Evolutionary conservation across 2,329 filamentous ascomycete species (phyloP), one percentile per base, ranked within the genome.

Genomic region (Lasiodiplodia gonubiensis): DNA sequence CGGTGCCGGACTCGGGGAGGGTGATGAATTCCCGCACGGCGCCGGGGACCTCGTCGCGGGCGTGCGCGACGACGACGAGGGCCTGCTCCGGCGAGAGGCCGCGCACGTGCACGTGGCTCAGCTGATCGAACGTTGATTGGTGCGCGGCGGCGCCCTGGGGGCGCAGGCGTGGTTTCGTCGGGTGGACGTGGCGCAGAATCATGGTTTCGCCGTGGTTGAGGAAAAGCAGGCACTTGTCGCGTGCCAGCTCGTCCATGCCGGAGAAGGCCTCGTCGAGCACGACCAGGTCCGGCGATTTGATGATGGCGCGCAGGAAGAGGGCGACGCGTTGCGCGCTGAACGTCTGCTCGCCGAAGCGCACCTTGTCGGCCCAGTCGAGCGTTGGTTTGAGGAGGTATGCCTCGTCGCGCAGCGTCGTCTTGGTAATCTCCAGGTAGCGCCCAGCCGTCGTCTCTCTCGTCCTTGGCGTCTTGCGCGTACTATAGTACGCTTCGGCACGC

Each of bases 41-140:
- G 60, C 90, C 89, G 0, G 95, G 95, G 11, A 98, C 91, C 78
- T 99, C 95, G 73, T 97, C 93, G 70, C 89, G 89, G 69, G 94
- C 85, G 80, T 99, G 95, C 69, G 93, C 95, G 68, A 98, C 94
- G 70, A 94, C 93, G n/a, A 98, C 86, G 65, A 99, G 80, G 0
- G 93, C 93, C 79, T 98, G 94, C 25, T 87, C 78, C 0, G 88
- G 82, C 1, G 85, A 84, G 67, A 97, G 79, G 0, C 93, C 93
- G 0, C 74, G 75, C 4, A 94, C 80, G 25, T 79, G 82, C 1
- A 88, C 82, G 1, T 76, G 74, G 0, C 82, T 85, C 0, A 78
- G 71, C 66, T 42, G 63, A 11, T 46, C 48, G 18, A 71, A 10
- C 12, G 84, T 79, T 68, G 84, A 88, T 14, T 86, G 80, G 2